phyloP scores from a whole-genome alignment of 2,329 filamentous ascomycete species.

The Pseudogymnoascus sp. region DNA sequence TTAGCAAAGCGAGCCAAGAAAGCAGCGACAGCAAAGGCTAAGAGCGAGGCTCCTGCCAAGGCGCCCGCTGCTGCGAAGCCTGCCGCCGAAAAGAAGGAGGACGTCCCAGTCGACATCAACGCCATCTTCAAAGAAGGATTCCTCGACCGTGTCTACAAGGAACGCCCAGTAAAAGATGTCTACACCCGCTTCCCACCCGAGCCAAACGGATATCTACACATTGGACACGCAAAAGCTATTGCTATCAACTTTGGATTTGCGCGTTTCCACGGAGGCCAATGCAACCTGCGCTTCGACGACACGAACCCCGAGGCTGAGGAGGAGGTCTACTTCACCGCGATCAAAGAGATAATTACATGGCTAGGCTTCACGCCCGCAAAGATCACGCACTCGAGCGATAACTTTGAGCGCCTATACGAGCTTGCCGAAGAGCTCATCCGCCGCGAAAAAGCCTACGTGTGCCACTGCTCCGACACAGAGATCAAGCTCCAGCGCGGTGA shows the following conservation, averaged over 20 bases:
- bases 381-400: conserved; percentile 83
- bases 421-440: conserved; percentile 78
- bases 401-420: conserved; percentile 78
- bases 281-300: conserved; percentile 79
- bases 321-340: conserved; percentile 81
- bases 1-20: conserved; percentile 52
- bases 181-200: conserved; percentile 74
- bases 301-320: conserved; percentile 94
- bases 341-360: conserved; percentile 82
- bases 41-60: conserved; percentile 36
- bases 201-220: conserved; percentile 89
- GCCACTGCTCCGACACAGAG: conserved; percentile 73
- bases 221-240: conserved; percentile 93
- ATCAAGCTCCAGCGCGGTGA: conserved; percentile 84
- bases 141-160: conserved; percentile 63
- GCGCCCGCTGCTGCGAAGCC: conserved; percentile 26
- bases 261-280: conserved; percentile 58
- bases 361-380: conserved; percentile 71
- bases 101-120: conserved; percentile 45
- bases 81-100: conserved; percentile 20
- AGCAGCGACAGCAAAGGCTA: conserved; percentile 45
- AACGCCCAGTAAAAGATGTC: conserved; percentile 54
- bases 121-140: conserved; percentile 77
- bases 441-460: conserved; percentile 70
- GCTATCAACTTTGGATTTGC: conserved; percentile 96